Evolutionary conservation across 495 filamentous ascomycete genomes (phyloP), one percentile per base, ranked within the genome.

Genomic region (Saxispiralis lemnorum): DNA sequence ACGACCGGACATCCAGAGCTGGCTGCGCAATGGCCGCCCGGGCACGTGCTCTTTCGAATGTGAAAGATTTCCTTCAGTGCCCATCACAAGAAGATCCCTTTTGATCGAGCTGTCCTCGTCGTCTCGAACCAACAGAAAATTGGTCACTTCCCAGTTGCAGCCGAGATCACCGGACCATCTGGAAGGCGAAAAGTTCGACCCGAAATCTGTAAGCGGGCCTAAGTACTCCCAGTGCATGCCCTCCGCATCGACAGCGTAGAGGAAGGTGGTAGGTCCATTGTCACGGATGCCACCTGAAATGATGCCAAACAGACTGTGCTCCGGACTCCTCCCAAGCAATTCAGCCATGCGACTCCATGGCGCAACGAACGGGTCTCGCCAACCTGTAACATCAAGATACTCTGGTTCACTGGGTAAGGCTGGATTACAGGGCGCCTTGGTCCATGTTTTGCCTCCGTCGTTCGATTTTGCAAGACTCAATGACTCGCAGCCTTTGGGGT

Each of bases 301-400:
- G 38, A 40, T 28, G 24, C 19, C 38, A 30, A 40, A 40, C 18
- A 40, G 17, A n/a, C 18, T 40, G 11, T 28, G n/a, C 11, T 28
- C 12, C 5, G 15, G 10, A 30, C 30, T 20, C 14, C 21, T 17
- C 12, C 16, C 12, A 6, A 40, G 20, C 12, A 30, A 14, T 10
- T 30, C 10, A 7, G 18, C 19, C 38, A 40, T 40, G 38, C 24
- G n/a, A 19, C 6, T 12, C 38, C 38, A 14, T 19, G 40, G 40
- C 40, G 31, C 40, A 7, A 43, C 11, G 40, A 43, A 43, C 14
- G 40, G 40, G 17, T 43, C 40, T 24, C 40, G 40, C 14, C 31
- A 43, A 1, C 40, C 40, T n/a, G 40, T 43, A 12, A 43, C 33
- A 19, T 43, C 33, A 14, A 28, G 33, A 7, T 43, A 9, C 40